Evolutionary conservation across 805 yeast genomes (phyloP).

Genomic region (Candida boleticola): DNA sequence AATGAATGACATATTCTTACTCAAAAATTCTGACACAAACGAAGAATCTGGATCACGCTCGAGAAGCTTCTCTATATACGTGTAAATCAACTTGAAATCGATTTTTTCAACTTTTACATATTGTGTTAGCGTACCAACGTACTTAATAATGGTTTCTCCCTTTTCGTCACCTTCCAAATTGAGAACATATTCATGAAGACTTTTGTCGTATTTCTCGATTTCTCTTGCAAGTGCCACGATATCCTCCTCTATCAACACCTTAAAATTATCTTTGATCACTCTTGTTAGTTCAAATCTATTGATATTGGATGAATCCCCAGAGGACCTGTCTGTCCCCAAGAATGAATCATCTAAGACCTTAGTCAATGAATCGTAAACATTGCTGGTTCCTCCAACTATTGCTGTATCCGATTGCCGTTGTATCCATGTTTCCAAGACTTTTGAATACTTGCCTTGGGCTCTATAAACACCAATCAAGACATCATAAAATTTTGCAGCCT

Average conservation of each 20-base stretch:
- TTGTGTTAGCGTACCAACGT: slow-evolving; percentile 30
- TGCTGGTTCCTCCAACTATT: slow-evolving; percentile 5
- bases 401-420: slow-evolving; percentile 11
- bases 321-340: neutral
- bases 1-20: neutral
- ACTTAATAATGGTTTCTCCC: slow-evolving; percentile 16
- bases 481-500: slow-evolving; percentile 52
- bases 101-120: slow-evolving; percentile 8
- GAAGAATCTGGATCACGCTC: neutral
- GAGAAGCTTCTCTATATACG: slow-evolving; percentile 8
- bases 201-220: slow-evolving; percentile 35
- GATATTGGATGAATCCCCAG: slow-evolving; percentile 1
- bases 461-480: slow-evolving; percentile 60
- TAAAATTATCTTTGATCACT: slow-evolving; percentile 24
- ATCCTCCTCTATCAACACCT: slow-evolving; percentile 23
- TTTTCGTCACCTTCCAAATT: slow-evolving; percentile 18
- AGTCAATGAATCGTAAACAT: slow-evolving; percentile 7
- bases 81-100: slow-evolving; percentile 8
- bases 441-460: slow-evolving; percentile 49
- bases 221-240: slow-evolving; percentile 32
- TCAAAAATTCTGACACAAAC: neutral
- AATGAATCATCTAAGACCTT: slow-evolving; percentile 1
- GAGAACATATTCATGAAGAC: slow-evolving; percentile 38
- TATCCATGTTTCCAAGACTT: slow-evolving; percentile 57
- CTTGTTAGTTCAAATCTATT: slow-evolving; percentile 23